Conservation (phyloP, 2,329 filamentous ascomycete species). For the Penicillium sp. region DNA sequence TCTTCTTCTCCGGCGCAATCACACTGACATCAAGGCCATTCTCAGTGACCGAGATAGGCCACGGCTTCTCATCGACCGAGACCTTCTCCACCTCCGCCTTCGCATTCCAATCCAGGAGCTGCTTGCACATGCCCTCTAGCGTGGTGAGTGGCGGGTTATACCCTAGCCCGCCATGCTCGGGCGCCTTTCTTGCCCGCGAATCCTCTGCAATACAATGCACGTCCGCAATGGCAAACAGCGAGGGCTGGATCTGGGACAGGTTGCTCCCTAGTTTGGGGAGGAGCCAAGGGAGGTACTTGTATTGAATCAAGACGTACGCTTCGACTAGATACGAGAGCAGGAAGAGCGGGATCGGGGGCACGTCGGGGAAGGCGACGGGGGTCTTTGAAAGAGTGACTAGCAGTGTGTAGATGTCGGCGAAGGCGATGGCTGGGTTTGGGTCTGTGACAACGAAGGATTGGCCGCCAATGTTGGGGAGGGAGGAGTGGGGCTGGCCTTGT, state of each 20-base stretch:
- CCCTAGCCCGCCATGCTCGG: constrained; percentile 32
- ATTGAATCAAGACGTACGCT: constrained; percentile 30
- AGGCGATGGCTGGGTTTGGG: constrained; percentile 44
- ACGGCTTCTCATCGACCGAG: constrained; percentile 12
- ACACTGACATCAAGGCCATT: constrained; percentile 20
- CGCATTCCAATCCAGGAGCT: constrained; percentile 36
- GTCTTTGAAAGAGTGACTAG: constrained; percentile 31
- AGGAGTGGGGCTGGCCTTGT: constrained; percentile 18
- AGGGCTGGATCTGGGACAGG: constrained; percentile 32
- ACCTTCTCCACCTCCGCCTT: constrained; percentile 16
- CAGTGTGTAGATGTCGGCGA: constrained; percentile 33
- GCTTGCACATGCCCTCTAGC: constrained; percentile 34
- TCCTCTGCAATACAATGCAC: constrained; percentile 32
- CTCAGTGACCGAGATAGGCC: constrained; percentile 13
- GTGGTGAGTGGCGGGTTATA: constrained; percentile 33
- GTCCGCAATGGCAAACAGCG: constrained; percentile 32
- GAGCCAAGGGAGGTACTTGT: constrained; percentile 25
- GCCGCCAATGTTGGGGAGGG: constrained; percentile 39
- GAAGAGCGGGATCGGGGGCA: constrained; percentile 29
- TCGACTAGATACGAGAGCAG: constrained; percentile 35
- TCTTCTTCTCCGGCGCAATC: constrained; percentile 16
- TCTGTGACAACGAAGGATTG: constrained; percentile 54
- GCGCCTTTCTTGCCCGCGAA: constrained; percentile 24
- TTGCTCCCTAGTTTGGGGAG: constrained; percentile 28
- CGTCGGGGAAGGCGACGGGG: constrained; percentile 27